Base-by-base conservation (phyloP, 345 rosid genomes). In the Hibiscus mutabilis region DNA sequence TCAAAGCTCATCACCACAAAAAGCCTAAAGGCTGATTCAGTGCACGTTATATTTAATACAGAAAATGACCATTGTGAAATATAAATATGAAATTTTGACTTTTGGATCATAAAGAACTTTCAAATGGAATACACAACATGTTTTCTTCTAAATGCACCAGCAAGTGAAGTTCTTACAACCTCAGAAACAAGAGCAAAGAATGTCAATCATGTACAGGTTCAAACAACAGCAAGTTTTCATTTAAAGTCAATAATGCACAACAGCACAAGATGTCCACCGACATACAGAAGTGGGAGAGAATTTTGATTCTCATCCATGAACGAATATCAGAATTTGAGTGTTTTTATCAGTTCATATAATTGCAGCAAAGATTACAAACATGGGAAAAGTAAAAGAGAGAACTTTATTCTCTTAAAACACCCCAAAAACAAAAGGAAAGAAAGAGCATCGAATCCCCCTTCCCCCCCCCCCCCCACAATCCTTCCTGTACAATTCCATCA, bases 401-500 rank as follows among this genome's bases (percentile, higher is more conserved):
- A 8, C 1, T 37, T 37, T 37, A 8, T 37, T 37, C 42, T 37
- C 42, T 73, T 52, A 59, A 60, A 66, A 82, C 63, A 72, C 69
- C 77, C 77, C 69, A 18, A 56, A 21, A 56, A 2, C 24, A n/a
- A 53, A n/a, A 53, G 7, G 12, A 19, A 53, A 53, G 7, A 53
- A 18, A 18, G 24, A 53, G 58, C 58, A 53, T 53, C 25, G 19
- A 53, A 19, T 37, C 25, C 24, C 1, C 58, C 21, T 19, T 53
- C 2, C 0, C 22, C 10, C 24, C 68, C 71, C 2, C 0, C 22
- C 10, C 24, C 68, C 71, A 52, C 77, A 72, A 72, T 29, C 62
- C 49, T 71, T 64, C 75, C 89, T 86, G 81, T 86, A 88, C 90
- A 84, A 76, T 74, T 79, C 75, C 79, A 59, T 68, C 51, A 57